These are phyloP conservation scores for Fomitopsis schrenkii DNA, from an alignment of 1,284 basidiomycete species.

Conservation along the genomic window DNA sequence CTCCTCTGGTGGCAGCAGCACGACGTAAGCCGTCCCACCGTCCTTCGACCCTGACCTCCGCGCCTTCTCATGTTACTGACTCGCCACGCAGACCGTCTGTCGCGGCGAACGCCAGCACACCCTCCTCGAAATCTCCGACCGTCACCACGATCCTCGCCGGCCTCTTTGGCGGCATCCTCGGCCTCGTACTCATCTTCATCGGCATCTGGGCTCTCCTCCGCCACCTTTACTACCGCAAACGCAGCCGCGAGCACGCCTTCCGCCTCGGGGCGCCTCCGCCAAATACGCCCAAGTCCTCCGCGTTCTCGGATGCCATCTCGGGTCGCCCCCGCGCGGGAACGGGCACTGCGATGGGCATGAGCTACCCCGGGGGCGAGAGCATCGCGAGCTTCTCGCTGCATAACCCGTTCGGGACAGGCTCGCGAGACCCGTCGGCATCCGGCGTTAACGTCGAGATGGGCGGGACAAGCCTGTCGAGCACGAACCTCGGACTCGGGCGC, in stretches of 20 bases:
- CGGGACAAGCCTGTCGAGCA: neutral
- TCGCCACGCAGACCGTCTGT: neutral
- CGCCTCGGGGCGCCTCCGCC: slow-evolving; percentile 18
- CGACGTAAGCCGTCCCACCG: neutral
- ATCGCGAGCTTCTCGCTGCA: neutral
- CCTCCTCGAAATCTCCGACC: slow-evolving; percentile 7
- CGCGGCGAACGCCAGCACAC: neutral
- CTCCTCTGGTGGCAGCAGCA: neutral
- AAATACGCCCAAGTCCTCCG: slow-evolving; percentile 5
- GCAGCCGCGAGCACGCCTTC: slow-evolving; percentile 19
- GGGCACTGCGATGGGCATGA: neutral
- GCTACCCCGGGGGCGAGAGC: neutral
- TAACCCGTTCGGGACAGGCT: neutral
- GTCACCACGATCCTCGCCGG: slow-evolving; percentile 17
- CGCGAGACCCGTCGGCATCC: neutral
- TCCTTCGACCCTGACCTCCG: neutral
- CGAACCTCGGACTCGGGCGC: neutral
- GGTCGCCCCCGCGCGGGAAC: neutral
- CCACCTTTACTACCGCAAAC: slow-evolving; percentile 11
- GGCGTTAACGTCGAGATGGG: neutral
- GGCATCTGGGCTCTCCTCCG: slow-evolving; percentile 12
- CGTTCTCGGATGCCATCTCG: slow-evolving; percentile 1
- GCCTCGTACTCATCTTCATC: slow-evolving; percentile 11
- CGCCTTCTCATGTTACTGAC: neutral
- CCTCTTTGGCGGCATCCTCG: slow-evolving; percentile 19